These are phyloP conservation scores for Tetracladium marchalianum DNA, from an alignment of 495 filamentous ascomycete genomes.

Conservation along the genomic window DNA sequence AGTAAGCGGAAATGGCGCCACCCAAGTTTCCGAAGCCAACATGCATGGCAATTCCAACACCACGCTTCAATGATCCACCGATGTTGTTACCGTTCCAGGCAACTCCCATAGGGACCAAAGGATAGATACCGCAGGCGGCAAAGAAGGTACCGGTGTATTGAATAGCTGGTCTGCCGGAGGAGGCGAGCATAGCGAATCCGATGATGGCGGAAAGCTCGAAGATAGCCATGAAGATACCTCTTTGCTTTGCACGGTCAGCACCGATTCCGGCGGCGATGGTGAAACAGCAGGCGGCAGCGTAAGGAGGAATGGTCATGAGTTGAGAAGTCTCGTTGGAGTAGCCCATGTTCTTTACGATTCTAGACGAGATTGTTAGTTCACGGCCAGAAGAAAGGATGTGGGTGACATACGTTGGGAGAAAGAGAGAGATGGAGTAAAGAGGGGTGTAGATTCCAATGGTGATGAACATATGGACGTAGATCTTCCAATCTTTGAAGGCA, in stretches of 20 bases:
- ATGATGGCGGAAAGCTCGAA: constrained; percentile 40
- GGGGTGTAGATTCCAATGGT: constrained; percentile 43
- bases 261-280: constrained; percentile 42
- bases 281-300: constrained; percentile 49
- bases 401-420: constrained; percentile 43
- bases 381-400: not conserved
- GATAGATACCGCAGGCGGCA: constrained; percentile 64
- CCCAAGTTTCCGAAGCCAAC: constrained; percentile 71
- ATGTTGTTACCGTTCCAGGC: constrained; percentile 82
- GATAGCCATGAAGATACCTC: constrained; percentile 48
- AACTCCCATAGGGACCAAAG: constrained; percentile 62
- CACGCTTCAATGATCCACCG: constrained; percentile 69
- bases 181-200: constrained; percentile 59
- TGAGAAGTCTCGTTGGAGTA: constrained; percentile 57
- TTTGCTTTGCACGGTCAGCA: constrained; percentile 43
- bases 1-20: constrained; percentile 59
- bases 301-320: constrained; percentile 59
- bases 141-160: constrained; percentile 71
- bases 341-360: constrained; percentile 54
- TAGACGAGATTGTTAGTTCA: not conserved
- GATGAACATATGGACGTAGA: constrained; percentile 37
- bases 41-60: constrained; percentile 74
- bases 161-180: constrained; percentile 44
- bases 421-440: constrained; percentile 58
- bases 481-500: constrained; percentile 54